Evolutionary conservation across 2,329 filamentous ascomycete genomes (phyloP).

Genomic region (Aureobasidium uvarum): DNA sequence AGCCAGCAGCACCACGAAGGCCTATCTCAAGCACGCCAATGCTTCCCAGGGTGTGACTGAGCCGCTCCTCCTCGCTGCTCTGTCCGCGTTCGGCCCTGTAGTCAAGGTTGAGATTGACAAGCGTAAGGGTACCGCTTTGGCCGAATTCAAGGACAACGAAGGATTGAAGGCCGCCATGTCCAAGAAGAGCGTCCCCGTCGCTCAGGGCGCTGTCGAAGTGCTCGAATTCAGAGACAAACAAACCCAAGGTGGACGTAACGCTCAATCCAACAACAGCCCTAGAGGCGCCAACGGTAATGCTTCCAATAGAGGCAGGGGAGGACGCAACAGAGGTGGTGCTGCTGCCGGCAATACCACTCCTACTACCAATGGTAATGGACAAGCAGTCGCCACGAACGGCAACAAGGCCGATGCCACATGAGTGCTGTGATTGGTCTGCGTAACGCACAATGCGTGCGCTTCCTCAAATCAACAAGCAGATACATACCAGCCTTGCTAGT

Average conservation of each 20-base stretch:
- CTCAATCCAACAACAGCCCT: conserved; percentile 26
- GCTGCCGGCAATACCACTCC: conserved; percentile 26
- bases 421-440: not conserved
- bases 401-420: conserved; percentile 21
- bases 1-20: conserved; percentile 48
- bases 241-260: conserved; percentile 27
- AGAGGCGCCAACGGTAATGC: conserved; percentile 20
- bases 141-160: conserved; percentile 76
- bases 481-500: not conserved
- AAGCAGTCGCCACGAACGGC: not conserved
- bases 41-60: conserved; percentile 91
- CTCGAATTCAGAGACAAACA: conserved; percentile 68
- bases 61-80: conserved; percentile 68
- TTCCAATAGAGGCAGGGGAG: conserved; percentile 20
- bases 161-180: conserved; percentile 74
- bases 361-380: conserved; percentile 20
- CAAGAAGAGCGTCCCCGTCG: conserved; percentile 77
- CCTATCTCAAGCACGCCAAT: conserved; percentile 61
- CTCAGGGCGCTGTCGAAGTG: conserved; percentile 82
- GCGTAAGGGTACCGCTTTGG: conserved; percentile 90
- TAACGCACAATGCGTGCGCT: not conserved
- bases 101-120: conserved; percentile 87
- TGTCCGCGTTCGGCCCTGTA: conserved; percentile 71
- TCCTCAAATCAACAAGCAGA: not conserved
- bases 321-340: conserved; percentile 26